Percentiles rank a stretch among this genome's conserved stretches.
These are phyloP conservation scores for Penicillium samsonianum DNA, from an alignment of 495 filamentous ascomycete species.

Conservation along the genomic window DNA sequence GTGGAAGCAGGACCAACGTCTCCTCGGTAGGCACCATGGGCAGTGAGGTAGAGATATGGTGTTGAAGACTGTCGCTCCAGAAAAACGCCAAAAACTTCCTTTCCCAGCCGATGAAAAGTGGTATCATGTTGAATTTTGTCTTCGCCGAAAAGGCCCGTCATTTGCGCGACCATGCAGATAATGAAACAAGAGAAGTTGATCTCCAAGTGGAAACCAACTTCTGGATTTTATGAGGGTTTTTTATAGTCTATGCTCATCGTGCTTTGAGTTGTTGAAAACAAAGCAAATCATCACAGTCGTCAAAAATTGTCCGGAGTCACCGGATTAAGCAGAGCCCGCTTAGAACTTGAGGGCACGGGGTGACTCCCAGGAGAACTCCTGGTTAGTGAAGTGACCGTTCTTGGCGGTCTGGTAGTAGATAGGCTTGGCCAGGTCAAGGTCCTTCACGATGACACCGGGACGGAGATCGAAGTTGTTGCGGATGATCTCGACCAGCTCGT, in stretches of 20 bases:
- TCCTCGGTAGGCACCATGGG: conserved; percentile 13
- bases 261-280: conserved; percentile 65
- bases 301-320: conserved; percentile 33
- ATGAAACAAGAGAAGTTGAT: conserved; percentile 37
- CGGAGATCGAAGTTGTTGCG: conserved; percentile 93
- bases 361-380: conserved; percentile 96
- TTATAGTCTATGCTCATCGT: conserved; percentile 48
- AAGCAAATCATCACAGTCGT: conserved; percentile 58
- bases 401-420: conserved; percentile 98
- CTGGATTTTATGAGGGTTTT: conserved; percentile 27
- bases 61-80: conserved; percentile 51
- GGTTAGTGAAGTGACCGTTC: conserved; percentile 99
- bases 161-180: conserved; percentile 47
- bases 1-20: conserved; percentile 3
- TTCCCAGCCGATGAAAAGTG: conserved; percentile 52
- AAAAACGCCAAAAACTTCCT: conserved; percentile 50
- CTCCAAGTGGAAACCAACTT: conserved; percentile 19
- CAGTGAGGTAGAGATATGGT: conserved; percentile 21
- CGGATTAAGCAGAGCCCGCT: conserved; percentile 29
- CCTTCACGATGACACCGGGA: conserved; percentile 97
- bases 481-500: conserved; percentile 93
- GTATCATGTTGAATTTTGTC: conserved; percentile 59
- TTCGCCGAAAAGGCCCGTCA: conserved; percentile 45
- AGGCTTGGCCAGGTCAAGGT: conserved; percentile 90
- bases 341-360: conserved; percentile 92